Conservation (phyloP, 805 yeast species). For the Yarrowia phangngaensis region DNA sequence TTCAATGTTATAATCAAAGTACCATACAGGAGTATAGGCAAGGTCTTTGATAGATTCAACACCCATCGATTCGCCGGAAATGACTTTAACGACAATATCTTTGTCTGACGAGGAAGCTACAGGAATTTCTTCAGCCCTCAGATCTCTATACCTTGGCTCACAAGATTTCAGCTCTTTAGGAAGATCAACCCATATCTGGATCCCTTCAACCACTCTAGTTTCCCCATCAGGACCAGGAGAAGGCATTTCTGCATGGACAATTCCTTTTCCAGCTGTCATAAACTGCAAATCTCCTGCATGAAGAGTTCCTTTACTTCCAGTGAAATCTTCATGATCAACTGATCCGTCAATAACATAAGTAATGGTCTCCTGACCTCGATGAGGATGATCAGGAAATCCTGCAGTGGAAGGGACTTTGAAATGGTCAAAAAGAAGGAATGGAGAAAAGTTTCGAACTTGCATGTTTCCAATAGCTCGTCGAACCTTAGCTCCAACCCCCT, state of each 20-base stretch:
- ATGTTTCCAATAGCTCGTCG: constrained; percentile 72
- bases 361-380: constrained; percentile 74
- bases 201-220: constrained; percentile 50
- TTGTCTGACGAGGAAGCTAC: constrained; percentile 61
- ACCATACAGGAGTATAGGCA: constrained; percentile 78
- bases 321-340: constrained; percentile 78
- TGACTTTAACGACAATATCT: constrained; percentile 57
- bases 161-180: constrained; percentile 60
- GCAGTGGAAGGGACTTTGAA: constrained; percentile 58
- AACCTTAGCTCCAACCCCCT: constrained; percentile 82
- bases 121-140: constrained; percentile 66
- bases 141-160: constrained; percentile 73
- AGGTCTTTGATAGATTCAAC: constrained; percentile 67
- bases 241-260: constrained; percentile 85
- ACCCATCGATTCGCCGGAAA: constrained; percentile 73
- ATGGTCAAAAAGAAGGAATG: constrained; percentile 77
- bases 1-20: constrained; percentile 57
- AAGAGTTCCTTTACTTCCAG: constrained; percentile 71
- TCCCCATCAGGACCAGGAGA: constrained; percentile 46
- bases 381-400: constrained; percentile 83
- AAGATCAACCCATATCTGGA: constrained; percentile 84
- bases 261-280: constrained; percentile 88
- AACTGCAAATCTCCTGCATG: constrained; percentile 81
- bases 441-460: constrained; percentile 66
- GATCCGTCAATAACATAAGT: constrained; percentile 61